A percentile compares a stretch with the other conserved stretches of the same genome.
phyloP scores from a whole-genome alignment of 441 rosid species.

The Heliophila coronopifolia region DNA sequence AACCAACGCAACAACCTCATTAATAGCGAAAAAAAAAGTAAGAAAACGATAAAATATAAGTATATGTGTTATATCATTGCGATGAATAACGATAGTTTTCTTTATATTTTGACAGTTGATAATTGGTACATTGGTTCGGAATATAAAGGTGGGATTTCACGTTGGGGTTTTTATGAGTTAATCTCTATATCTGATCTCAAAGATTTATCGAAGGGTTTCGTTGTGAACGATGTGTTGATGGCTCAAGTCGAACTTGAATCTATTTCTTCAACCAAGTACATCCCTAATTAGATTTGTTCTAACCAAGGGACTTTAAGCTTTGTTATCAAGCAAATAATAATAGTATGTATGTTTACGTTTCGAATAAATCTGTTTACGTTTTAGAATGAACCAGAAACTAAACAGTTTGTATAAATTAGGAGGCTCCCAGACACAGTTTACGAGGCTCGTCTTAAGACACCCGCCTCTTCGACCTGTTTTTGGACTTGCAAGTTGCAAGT shows the following conservation, averaged over 20 bases:
- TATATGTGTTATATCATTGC: neutral
- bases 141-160: neutral
- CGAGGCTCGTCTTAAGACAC: no score
- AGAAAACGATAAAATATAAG: no score
- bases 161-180: neutral
- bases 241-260: neutral
- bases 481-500: no score
- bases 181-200: neutral
- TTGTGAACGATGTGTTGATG: neutral
- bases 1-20: no score
- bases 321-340: no score
- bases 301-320: neutral
- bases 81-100: neutral
- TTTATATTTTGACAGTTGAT: neutral
- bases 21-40: no score
- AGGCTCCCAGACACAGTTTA: no score
- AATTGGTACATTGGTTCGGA: neutral
- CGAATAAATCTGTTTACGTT: no score
- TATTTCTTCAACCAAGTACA: neutral
- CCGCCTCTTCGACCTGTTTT: no score
- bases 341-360: no score
- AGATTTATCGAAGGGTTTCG: neutral
- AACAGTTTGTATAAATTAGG: no score
- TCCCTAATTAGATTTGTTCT: neutral
- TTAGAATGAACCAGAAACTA: no score